These are phyloP conservation scores for Xylaria curta DNA, from an alignment of 495 filamentous ascomycete species.

Conservation along the genomic window DNA sequence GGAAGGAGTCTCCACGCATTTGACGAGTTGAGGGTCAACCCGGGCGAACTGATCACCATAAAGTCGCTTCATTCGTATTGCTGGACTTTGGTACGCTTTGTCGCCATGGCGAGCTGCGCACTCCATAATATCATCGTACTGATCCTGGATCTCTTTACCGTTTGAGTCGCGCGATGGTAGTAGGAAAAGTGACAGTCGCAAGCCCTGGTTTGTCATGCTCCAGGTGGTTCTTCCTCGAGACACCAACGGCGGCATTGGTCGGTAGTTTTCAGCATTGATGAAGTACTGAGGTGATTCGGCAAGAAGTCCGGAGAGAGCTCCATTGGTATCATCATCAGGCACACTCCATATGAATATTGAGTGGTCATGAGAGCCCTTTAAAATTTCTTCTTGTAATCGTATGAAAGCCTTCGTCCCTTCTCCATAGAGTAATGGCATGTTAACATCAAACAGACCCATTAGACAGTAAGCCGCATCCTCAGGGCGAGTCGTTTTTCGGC, in stretches of 20 bases:
- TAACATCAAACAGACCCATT: constrained; percentile 22
- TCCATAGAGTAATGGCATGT: constrained; percentile 7
- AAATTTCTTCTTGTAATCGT: constrained; percentile 29
- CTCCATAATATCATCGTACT: constrained; percentile 3
- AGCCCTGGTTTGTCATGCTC: constrained; percentile 22
- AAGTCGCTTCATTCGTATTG: constrained; percentile 17
- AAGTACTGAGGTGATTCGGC: constrained; percentile 11
- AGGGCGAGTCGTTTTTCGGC: constrained; percentile 12
- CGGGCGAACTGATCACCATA: constrained; percentile 24
- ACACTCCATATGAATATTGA: constrained; percentile 20
- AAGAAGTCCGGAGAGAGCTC: constrained; percentile 20
- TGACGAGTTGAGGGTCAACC: not conserved
- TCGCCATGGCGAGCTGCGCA: not conserved
- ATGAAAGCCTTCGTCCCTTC: constrained; percentile 22
- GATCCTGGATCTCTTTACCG: not conserved
- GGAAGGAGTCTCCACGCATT: not conserved
- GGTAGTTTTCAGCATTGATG: not conserved
- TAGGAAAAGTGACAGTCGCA: constrained; percentile 14
- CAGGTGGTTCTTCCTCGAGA: constrained; percentile 6
- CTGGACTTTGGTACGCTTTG: constrained; percentile 2
- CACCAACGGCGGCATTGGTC: constrained; percentile 10
- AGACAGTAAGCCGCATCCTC: constrained; percentile 26
- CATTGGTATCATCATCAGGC: not conserved
- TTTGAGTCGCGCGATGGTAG: not conserved
- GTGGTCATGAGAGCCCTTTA: constrained; percentile 18